Evolutionary conservation across 768 basidiomycete genomes (phyloP).

Genomic region (Termitomyces heimii): DNA sequence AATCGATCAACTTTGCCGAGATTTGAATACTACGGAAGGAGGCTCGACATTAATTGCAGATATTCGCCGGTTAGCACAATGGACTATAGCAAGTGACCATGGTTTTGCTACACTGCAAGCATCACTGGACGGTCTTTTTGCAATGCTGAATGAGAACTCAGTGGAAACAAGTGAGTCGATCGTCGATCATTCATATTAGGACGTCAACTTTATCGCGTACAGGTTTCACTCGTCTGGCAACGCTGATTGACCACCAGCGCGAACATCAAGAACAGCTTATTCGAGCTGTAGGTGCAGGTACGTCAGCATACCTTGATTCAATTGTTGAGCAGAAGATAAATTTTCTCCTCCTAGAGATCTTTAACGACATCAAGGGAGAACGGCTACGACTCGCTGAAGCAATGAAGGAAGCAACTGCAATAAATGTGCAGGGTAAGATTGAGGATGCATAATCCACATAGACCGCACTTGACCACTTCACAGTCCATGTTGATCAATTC

Average conservation of each 20-base stretch:
- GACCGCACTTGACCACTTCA: not conserved
- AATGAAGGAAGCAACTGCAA: conserved; percentile 90
- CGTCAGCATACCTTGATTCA: not conserved
- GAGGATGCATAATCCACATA: not conserved
- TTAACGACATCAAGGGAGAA: conserved; percentile 82
- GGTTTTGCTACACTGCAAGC: conserved; percentile 30
- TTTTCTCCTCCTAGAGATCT: conserved; percentile 48
- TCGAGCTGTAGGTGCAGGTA: conserved; percentile 59
- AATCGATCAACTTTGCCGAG: conserved; percentile 53
- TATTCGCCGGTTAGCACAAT: conserved; percentile 28
- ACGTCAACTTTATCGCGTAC: not conserved
- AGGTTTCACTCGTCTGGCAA: conserved; percentile 30
- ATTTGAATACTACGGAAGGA: conserved; percentile 33
- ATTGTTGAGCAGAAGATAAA: not conserved
- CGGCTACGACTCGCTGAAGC: conserved; percentile 84
- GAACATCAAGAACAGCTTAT: conserved; percentile 70
- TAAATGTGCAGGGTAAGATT: conserved; percentile 71
- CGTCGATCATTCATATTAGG: not conserved
- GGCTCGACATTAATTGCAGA: conserved; percentile 25
- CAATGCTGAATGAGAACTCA: conserved; percentile 20
- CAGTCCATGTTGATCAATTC: conserved; percentile 85
- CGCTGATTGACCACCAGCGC: conserved; percentile 62
- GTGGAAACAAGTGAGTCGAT: conserved; percentile 12
- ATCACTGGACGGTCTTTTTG: conserved; percentile 31
- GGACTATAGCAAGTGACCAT: conserved; percentile 29